A percentile compares a stretch with the other conserved stretches of the same genome.
phyloP scores from a whole-genome alignment of 2,329 filamentous ascomycete genomes.

The Colletotrichum incanum region DNA sequence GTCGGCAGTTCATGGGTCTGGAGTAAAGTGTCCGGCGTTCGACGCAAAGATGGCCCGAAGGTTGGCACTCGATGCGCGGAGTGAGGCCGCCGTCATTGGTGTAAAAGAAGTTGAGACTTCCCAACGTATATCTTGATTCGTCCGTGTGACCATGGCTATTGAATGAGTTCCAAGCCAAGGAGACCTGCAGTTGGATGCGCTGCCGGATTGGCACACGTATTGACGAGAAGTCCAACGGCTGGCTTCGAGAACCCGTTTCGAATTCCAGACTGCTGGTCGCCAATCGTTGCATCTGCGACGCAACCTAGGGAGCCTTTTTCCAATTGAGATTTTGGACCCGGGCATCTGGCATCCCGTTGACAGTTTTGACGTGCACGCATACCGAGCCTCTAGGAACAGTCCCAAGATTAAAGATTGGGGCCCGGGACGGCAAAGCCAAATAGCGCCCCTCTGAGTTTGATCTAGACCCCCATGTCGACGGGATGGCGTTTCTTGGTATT shows the following conservation, averaged over 20 bases:
- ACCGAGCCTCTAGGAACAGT: neutral
- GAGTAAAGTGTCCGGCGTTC: constrained; percentile 9
- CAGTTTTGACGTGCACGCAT: neutral
- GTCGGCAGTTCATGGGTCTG: constrained; percentile 8
- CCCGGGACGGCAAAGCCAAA: neutral
- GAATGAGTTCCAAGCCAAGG: neutral
- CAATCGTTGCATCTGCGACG: neutral
- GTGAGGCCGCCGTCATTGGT: neutral
- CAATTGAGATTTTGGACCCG: neutral
- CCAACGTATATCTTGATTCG: neutral
- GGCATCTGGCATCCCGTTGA: neutral
- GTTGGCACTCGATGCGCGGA: constrained; percentile 4
- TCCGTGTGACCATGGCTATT: neutral
- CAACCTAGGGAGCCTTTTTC: neutral
- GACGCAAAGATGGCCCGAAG: constrained; percentile 41
- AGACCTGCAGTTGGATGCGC: neutral
- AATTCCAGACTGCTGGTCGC: neutral
- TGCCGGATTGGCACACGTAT: neutral
- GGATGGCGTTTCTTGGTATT: neutral
- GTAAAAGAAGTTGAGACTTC: neutral
- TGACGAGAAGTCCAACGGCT: neutral
- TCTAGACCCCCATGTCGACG: neutral
- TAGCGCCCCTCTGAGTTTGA: neutral
- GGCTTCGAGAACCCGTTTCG: neutral
- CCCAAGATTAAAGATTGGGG: neutral